Evolutionary conservation across 768 basidiomycete genomes (phyloP), one percentile per base, ranked within the genome.

Genomic region (Panaeolus papilionaceus): DNA sequence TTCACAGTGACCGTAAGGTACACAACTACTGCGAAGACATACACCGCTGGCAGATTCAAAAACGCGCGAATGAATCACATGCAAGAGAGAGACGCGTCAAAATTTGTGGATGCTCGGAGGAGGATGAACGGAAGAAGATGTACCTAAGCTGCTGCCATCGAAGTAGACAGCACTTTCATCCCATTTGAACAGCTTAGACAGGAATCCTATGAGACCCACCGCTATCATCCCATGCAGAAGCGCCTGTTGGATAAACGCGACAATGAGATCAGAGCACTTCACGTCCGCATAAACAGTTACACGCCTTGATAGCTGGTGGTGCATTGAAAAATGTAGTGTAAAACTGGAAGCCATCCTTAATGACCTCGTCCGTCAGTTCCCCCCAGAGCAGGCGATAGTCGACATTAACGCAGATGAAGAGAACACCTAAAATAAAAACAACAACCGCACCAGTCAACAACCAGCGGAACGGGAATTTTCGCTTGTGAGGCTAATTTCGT

Each of bases 151-250:
- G 26, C 91, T 90, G 23, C 96, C 96, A 77, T 98, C 96, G 77
- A 98, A 98, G 82, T 94, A 96, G 80, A 96, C 86, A 8, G 96
- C 96, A 71, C 92, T 94, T 74, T 98, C 96, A 74, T 91, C 89
- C 94, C 95, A 98, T 69, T 83, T 86, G 77, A 92, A 84, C 67
- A 98, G 82, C 78, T 98, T 98, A 61, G 87, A 85, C 10, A 95
- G 71, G 63, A 95, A 83, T 10, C 91, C 92, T 28, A 91, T 71
- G 40, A 98, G 76, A 11, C 94, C 93, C 18, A 96, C 84, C 18
- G 87, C 91, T 58, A 94, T 86, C 79, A 96, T 89, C 38, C 89
- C 92, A 79, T 98, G 96, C 67, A 98, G 83, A 65, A 97, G 81
- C 0, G 94, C 95, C 94, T 96, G 70, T n/a, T 28, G 28, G 38